Base-by-base conservation (phyloP, 1,284 basidiomycete species). In the Bondarzewia mesenterica region DNA sequence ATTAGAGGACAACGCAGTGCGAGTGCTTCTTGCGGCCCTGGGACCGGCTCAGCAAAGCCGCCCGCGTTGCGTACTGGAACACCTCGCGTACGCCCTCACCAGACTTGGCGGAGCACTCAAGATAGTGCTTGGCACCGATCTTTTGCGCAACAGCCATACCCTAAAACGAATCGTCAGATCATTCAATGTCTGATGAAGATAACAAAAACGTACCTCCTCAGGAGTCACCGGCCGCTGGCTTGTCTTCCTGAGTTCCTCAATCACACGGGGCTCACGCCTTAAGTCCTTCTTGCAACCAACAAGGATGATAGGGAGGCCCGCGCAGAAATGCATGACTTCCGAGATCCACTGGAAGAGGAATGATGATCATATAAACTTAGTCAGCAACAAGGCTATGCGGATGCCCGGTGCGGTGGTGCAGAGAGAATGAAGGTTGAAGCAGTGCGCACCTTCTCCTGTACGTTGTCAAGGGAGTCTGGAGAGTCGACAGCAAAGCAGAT, bases 401-500 rank as follows among this genome's bases (percentile, higher is more conserved):
- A 32, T n/a, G n/a, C n/a, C 29, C 29, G n/a, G n/a, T n/a, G n/a
- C n/a, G 39, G 20, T 15, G 7, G 12, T n/a, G 5, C 6, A 29
- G 7, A 38, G 22, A 7, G 15, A 32, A 18, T 46, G 27, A 43
- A 25, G 43, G 22, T 21, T 40, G 48, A 43, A 20, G 26, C 23
- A 46, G 42, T 29, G 67, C 73, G 50, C 47, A 79, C 82, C 78
- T 87, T 88, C 71, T 87, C 85, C 69, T 86, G 82, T 21, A 89
- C 83, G 70, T 88, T 88, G 66, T 86, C 84, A 49, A 88, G 72
- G 49, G 82, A 85, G 61, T 85, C 82, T 52, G 84, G 84, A 49
- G 79, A 84, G 69, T 87, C 84, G 59, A 87, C 75, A 48, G 83
- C 82, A 64, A 85, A 89, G 64, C 84, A 87, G 63, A 88, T 85